These are phyloP conservation scores for Oryza rufipogon DNA, from an alignment of 176 grass and related monocot species.

Conservation along the genomic window DNA sequence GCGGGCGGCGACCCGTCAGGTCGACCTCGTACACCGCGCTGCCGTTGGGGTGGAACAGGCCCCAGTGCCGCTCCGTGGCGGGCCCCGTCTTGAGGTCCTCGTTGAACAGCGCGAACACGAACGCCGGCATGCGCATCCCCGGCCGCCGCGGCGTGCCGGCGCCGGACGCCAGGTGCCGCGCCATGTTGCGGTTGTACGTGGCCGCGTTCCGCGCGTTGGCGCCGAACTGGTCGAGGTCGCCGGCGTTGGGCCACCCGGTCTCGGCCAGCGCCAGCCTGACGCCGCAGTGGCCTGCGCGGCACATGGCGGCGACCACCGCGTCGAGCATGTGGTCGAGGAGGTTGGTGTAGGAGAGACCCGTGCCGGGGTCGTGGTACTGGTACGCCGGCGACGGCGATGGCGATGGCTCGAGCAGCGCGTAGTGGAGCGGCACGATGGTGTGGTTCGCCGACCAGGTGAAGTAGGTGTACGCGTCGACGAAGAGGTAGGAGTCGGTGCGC, in stretches of 20 bases:
- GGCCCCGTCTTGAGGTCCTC: constrained; percentile 64
- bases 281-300: constrained; percentile 20
- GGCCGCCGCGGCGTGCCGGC: constrained; percentile 59
- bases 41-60: constrained; percentile 67
- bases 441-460: constrained; percentile 58
- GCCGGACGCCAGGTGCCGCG: constrained; percentile 36
- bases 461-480: constrained; percentile 64
- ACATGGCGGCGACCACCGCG: constrained; percentile 53
- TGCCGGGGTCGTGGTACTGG: constrained; percentile 42
- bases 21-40: constrained; percentile 63
- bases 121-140: constrained; percentile 44
- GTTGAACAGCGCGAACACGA: constrained; percentile 73
- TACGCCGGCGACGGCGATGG: not conserved
- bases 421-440: constrained; percentile 50
- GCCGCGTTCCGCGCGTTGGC: constrained; percentile 63
- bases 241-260: constrained; percentile 59
- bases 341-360: constrained; percentile 52
- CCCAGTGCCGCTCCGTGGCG: constrained; percentile 65
- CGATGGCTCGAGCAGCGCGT: constrained; percentile 50
- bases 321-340: constrained; percentile 79
- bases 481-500: constrained; percentile 55
- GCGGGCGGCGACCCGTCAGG: constrained; percentile 32
- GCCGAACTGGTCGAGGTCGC: constrained; percentile 64
- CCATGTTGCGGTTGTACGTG: constrained; percentile 78
- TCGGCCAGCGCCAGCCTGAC: constrained; percentile 33